Evolutionary conservation across 495 filamentous ascomycete species (phyloP), one percentile per base, ranked within the genome.

Genomic region (Filosporella fistucella): DNA sequence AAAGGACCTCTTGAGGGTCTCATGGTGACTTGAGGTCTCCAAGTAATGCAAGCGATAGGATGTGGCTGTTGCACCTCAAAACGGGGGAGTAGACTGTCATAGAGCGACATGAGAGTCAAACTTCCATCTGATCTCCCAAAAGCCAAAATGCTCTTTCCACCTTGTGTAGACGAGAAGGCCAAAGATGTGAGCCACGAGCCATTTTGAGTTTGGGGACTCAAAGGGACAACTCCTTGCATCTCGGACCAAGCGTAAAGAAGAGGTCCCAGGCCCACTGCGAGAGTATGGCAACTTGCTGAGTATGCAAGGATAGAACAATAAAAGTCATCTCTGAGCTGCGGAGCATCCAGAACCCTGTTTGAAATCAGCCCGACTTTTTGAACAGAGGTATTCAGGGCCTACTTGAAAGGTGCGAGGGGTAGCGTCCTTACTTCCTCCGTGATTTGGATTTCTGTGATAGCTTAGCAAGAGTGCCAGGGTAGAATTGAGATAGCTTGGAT

Each of bases 261-360:
- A n/a, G 47, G 29, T 3, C 78, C 78, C 12, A 97, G 77, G 0
- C 88, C 93, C 13, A 96, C 88, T 30, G 90, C 94, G 26, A 98
- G 77, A 12, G 83, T 85, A 25, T 85, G 77, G 26, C 76, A 74
- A 7, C 75, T 83, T 18, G 71, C 64, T 1, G 82, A 94, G 63
- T 96, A 97, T 6, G 93, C 89, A 40, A 98, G 74, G 7, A 89
- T 75, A 0, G 91, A 90, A 65, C 90, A 96, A 61, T 98, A 98
- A 57, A 89, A 98, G 63, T 98, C 94, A 62, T 98, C 93, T 22
- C 88, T 77, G 37, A 97, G 74, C 20, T 78, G 76, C 1, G 91
- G 91, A 3, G 93, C 93, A 68, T 96, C 89, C 12, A 98, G 69
- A 3, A 96, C 89, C 64, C 59, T 71, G 38, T 49, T 55, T 55